Evolutionary conservation across 495 filamentous ascomycete genomes (phyloP).

Genomic region (Talaromyces thailandensis): DNA sequence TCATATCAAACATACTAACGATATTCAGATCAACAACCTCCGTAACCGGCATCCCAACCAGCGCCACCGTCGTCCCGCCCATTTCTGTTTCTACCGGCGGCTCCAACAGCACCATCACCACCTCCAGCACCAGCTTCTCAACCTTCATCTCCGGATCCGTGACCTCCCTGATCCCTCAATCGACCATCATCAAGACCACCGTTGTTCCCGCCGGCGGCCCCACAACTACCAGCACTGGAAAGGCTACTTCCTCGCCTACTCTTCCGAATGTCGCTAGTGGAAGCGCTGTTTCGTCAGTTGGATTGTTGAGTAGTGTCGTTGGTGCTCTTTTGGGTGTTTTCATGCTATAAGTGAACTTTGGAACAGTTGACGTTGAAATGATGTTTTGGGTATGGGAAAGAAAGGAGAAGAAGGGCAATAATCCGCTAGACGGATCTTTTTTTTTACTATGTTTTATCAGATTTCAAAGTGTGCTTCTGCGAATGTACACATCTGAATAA

Average conservation of each 20-base stretch:
- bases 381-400: not conserved
- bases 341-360: not conserved
- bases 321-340: not conserved
- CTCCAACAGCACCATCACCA: slow-evolving; percentile 3
- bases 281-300: not conserved
- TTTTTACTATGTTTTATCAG: not conserved
- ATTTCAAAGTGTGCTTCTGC: not conserved
- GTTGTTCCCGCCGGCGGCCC: not conserved
- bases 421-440: not conserved
- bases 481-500: not conserved
- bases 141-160: slow-evolving; percentile 3
- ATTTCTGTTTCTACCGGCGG: slow-evolving; percentile 2
- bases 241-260: not conserved
- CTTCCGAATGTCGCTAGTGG: not conserved
- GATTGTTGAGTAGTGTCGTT: not conserved
- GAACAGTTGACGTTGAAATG: not conserved
- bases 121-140: slow-evolving; percentile 1
- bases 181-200: slow-evolving; percentile 6
- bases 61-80: not conserved
- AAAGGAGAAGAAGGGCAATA: not conserved
- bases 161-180: slow-evolving; percentile 1
- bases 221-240: not conserved
- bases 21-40: not conserved
- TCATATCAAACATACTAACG: not conserved
- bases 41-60: slow-evolving; percentile 5